Evolutionary conservation across 192 early-diverging fungal species (phyloP), one percentile per base, ranked within the genome.

Genomic region (Coemansia erecta): DNA sequence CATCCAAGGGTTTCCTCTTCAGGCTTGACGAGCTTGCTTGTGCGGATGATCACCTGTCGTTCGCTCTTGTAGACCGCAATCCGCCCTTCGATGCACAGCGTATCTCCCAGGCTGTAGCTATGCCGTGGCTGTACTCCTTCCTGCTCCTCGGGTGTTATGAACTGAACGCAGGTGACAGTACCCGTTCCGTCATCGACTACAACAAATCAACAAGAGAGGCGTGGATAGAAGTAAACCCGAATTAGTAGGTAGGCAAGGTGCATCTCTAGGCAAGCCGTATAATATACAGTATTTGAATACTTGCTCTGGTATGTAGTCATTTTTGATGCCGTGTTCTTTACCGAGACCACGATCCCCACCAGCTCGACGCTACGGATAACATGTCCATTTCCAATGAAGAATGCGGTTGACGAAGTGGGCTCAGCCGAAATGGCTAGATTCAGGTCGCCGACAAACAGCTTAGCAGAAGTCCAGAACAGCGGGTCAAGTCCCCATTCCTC

Each of bases 131-230:
- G 52, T 18, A 46, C 49, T 14, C 63, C 39, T 19, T 31, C 41
- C 22, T 62, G 59, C 53, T 78, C 75, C 19, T 65, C 66, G 2
- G 39, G 58, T 12, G 66, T 56, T 24, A 61, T 57, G 43, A 72
- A 78, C 17, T 53, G 49, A n/a, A 68, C 66, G 18, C 75, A 78
- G 15, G 54, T 57, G 23, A 78, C 72, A 10, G 68, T 56, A 23
- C 75, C 75, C 1, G 75, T 78, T 19, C 75, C 75, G 24, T 78
- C 75, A 28, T 78, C 75, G 18, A 78, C 70, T 72, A 72, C 15
- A 60, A 26, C 51, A n/a, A 40, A 24, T 35, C 18, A 31, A 8
- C 15, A 40, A 31, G 14, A 42, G 33, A 28, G 18, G 6, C 41
- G 15, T 7, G 28, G 4, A 31, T 7, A 31, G 7, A 31, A 5